Percentiles rank a stretch among this genome's conserved stretches.
These are phyloP conservation scores for Tylopilus vinaceipallidus DNA, from an alignment of 768 basidiomycete species.

Conservation along the genomic window DNA sequence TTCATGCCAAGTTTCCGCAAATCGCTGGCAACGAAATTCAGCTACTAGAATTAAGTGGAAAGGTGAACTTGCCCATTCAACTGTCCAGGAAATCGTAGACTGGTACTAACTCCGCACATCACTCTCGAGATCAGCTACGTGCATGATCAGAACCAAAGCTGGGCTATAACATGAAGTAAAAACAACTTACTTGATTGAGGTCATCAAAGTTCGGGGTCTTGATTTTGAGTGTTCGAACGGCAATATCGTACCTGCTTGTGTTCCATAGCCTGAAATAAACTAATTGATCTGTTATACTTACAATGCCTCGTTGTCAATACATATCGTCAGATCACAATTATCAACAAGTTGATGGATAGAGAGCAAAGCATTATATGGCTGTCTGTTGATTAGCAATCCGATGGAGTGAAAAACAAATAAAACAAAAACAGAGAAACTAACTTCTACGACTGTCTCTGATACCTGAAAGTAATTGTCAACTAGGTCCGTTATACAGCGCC, in stretches of 20 bases:
- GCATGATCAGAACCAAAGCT: neutral
- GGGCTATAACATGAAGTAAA: neutral
- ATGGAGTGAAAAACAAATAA: neutral
- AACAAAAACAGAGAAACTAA: slow-evolving; percentile 18
- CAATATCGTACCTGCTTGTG: slow-evolving; percentile 64
- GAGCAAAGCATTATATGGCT: slow-evolving; percentile 83
- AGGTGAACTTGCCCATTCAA: slow-evolving; percentile 66
- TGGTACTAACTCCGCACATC: slow-evolving; percentile 94
- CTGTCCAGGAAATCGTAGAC: slow-evolving; percentile 91
- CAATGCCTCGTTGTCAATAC: slow-evolving; percentile 87
- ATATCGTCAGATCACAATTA: slow-evolving; percentile 79
- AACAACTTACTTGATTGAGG: slow-evolving; percentile 58
- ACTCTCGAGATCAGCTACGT: slow-evolving; percentile 75
- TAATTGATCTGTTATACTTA: slow-evolving; percentile 32
- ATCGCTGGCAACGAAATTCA: slow-evolving; percentile 47
- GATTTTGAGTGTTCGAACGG: slow-evolving; percentile 61
- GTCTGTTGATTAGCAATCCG: slow-evolving; percentile 8
- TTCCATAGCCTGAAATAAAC: neutral
- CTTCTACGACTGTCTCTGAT: slow-evolving; percentile 56
- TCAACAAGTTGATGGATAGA: slow-evolving; percentile 90
- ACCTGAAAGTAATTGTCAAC: slow-evolving; percentile 27
- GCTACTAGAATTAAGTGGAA: neutral
- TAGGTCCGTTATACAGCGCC: neutral
- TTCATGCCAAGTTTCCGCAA: slow-evolving; percentile 91
- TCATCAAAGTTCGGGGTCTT: slow-evolving; percentile 61